Evolutionary conservation across 495 filamentous ascomycete species (phyloP).

Genomic region (Lineolata rhizophorae): DNA sequence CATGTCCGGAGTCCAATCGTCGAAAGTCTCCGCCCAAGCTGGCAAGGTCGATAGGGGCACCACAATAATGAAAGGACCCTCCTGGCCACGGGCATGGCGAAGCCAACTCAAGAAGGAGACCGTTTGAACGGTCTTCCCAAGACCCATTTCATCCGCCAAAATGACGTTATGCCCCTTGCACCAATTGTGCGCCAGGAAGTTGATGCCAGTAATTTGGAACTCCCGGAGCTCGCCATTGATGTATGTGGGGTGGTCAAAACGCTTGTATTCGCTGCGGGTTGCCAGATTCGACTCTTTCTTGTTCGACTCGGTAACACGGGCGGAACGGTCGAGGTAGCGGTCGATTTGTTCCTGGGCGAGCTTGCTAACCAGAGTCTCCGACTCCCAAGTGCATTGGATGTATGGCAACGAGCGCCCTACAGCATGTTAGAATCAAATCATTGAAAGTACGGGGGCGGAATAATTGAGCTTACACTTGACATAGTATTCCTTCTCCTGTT

Average conservation of each 20-base stretch:
- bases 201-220: constrained; percentile 84
- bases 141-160: constrained; percentile 92
- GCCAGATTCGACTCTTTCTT: constrained; percentile 45
- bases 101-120: constrained; percentile 96
- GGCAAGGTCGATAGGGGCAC: constrained; percentile 91
- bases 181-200: constrained; percentile 93
- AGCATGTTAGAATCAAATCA: constrained; percentile 11
- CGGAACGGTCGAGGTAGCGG: constrained; percentile 62
- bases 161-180: constrained; percentile 80
- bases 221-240: constrained; percentile 73
- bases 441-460: constrained; percentile 2
- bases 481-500: constrained; percentile 60
- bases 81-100: constrained; percentile 69
- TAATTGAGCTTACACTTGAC: constrained; percentile 52
- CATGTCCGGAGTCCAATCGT: constrained; percentile 83
- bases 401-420: constrained; percentile 60
- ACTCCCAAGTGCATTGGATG: constrained; percentile 87
- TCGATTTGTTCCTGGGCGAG: constrained; percentile 76
- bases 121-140: constrained; percentile 96
- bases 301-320: constrained; percentile 54
- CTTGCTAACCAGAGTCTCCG: constrained; percentile 44
- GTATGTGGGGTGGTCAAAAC: constrained; percentile 55
- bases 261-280: constrained; percentile 49
- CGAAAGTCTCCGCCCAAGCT: constrained; percentile 94
- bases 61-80: constrained; percentile 89